phyloP scores from a whole-genome alignment of 352 stramenopile species.

The Aphanomyces astaci region DNA sequence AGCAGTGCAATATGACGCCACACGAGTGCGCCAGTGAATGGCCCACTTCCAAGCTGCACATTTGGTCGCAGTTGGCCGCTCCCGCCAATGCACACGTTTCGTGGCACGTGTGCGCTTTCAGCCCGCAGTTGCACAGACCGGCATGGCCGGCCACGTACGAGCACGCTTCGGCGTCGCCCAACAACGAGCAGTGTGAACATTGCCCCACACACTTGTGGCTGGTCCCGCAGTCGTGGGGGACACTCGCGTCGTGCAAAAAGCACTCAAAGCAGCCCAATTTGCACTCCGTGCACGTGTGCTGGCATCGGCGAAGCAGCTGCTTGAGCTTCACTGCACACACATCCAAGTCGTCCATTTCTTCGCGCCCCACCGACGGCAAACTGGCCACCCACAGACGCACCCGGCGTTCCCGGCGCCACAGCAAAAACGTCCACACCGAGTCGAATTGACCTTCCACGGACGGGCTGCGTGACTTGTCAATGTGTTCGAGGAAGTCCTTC shows the following conservation, averaged over 20 bases:
- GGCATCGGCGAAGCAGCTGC: conserved; percentile 47
- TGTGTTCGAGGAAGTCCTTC: background rate
- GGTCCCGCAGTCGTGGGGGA: conserved; percentile 42
- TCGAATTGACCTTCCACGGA: conserved; percentile 41
- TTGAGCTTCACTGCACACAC: conserved; percentile 49
- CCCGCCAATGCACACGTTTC: conserved; percentile 32
- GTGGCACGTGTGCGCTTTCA: conserved; percentile 59
- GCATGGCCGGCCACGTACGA: conserved; percentile 51
- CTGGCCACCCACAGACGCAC: conserved; percentile 34
- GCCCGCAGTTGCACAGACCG: conserved; percentile 50
- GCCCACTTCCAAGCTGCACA: conserved; percentile 38
- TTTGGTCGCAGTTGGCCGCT: conserved; percentile 45
- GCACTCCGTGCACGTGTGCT: conserved; percentile 42
- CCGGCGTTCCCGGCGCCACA: conserved; percentile 35
- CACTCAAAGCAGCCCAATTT: conserved; percentile 59
- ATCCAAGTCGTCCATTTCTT: conserved; percentile 34
- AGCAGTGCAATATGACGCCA: conserved; percentile 47
- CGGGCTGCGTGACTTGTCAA: background rate
- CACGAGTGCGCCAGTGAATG: conserved; percentile 47
- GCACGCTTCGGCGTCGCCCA: conserved; percentile 31
- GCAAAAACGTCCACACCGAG: conserved; percentile 42
- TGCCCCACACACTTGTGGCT: conserved; percentile 37
- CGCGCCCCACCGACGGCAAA: conserved; percentile 39
- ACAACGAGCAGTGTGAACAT: conserved; percentile 46
- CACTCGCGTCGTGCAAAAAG: conserved; percentile 29